Conservation (phyloP, 805 yeast genomes). For the Yarrowia hollandica region DNA sequence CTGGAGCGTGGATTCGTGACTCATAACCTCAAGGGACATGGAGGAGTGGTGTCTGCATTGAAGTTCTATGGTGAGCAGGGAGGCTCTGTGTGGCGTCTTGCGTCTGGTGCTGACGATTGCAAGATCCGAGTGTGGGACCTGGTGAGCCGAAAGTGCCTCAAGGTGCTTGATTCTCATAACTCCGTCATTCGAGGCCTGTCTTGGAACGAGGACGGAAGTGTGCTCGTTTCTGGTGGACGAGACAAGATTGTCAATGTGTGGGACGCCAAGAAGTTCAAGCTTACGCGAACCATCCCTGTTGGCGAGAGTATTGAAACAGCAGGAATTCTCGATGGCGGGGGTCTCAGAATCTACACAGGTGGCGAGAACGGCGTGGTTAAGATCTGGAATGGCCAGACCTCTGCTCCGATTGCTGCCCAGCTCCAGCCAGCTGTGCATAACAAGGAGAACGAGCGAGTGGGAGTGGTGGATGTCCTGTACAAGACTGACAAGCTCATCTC, state of each 20-base stretch:
- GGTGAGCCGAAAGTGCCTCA: constrained; percentile 66
- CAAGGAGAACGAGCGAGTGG: constrained; percentile 59
- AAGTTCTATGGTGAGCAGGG: constrained; percentile 72
- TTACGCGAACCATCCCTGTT: constrained; percentile 67
- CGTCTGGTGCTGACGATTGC: constrained; percentile 66
- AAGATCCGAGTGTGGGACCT: constrained; percentile 62
- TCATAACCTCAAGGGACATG: constrained; percentile 91
- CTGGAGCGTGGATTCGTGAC: constrained; percentile 83
- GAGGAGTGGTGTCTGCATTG: constrained; percentile 78
- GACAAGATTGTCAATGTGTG: constrained; percentile 72
- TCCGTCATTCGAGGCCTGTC: constrained; percentile 85
- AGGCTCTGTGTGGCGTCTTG: constrained; percentile 65
- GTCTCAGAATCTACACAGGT: constrained; percentile 58
- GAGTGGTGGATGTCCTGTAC: constrained; percentile 57
- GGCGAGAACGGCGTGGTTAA: constrained; percentile 74
- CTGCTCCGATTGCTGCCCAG: constrained; percentile 48
- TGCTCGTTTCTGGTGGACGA: constrained; percentile 81
- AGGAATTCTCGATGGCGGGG: constrained; percentile 39
- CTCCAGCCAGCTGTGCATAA: constrained; percentile 40
- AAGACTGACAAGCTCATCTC: constrained; percentile 39
- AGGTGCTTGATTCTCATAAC: constrained; percentile 68
- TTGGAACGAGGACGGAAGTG: constrained; percentile 54
- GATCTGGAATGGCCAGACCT: constrained; percentile 59
- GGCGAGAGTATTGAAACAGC: constrained; percentile 51
- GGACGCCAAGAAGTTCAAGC: constrained; percentile 54